Evolutionary conservation across 2,329 filamentous ascomycete genomes (phyloP).

Genomic region (Cordyceps farinosa): DNA sequence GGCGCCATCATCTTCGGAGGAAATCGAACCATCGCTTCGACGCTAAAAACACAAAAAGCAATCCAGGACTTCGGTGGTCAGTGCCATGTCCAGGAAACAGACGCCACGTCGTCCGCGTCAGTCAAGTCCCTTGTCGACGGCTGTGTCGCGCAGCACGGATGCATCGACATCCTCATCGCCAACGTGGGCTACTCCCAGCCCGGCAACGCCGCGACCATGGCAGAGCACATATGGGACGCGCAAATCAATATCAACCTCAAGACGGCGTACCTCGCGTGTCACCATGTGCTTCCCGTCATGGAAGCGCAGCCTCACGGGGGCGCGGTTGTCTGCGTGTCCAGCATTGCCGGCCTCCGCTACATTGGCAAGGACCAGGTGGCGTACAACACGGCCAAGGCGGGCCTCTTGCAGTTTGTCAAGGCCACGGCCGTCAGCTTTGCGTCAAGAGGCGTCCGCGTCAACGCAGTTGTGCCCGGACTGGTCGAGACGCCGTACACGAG

Average conservation of each 20-base stretch:
- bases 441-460: constrained; percentile 44
- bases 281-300: constrained; percentile 53
- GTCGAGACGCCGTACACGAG: constrained; percentile 53
- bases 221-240: constrained; percentile 47
- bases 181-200: constrained; percentile 57
- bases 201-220: constrained; percentile 46
- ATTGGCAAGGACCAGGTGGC: constrained; percentile 48
- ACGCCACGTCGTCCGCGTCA: constrained; percentile 50
- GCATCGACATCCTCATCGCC: constrained; percentile 58
- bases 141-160: constrained; percentile 49
- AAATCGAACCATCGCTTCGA: constrained; percentile 41
- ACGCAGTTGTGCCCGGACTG: constrained; percentile 53
- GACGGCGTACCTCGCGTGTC: constrained; percentile 50
- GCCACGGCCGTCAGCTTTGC: constrained; percentile 50
- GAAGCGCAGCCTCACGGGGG: constrained; percentile 40
- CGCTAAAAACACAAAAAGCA: constrained; percentile 37
- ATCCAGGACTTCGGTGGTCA: constrained; percentile 33
- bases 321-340: constrained; percentile 46
- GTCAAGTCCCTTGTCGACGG: constrained; percentile 51
- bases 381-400: constrained; percentile 51
- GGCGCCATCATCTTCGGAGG: constrained; percentile 50
- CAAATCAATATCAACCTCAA: constrained; percentile 56
- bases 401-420: constrained; percentile 48
- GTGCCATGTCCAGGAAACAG: constrained; percentile 40
- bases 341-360: constrained; percentile 51